These are phyloP conservation scores for Boletus tomentosulus DNA, from an alignment of 768 basidiomycete genomes.

Conservation along the genomic window DNA sequence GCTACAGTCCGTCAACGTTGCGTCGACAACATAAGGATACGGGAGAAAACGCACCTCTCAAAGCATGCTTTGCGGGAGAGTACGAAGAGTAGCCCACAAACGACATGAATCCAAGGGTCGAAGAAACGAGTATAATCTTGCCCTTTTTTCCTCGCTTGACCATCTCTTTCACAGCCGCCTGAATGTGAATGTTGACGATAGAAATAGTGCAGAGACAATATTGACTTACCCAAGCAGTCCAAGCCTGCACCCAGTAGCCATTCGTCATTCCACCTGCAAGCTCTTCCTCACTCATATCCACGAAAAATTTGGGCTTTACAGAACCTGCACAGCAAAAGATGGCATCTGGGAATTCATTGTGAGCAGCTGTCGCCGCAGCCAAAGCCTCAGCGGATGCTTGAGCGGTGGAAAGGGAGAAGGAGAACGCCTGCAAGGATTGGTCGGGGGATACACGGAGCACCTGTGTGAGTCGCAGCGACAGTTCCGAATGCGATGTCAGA, in stretches of 20 bases:
- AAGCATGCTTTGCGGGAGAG: constrained; percentile 79
- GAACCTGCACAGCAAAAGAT: constrained; percentile 79
- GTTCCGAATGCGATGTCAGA: neutral
- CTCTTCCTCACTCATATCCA: constrained; percentile 62
- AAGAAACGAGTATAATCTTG: constrained; percentile 75
- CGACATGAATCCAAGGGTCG: constrained; percentile 68
- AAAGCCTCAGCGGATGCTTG: constrained; percentile 57
- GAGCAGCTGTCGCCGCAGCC: constrained; percentile 49
- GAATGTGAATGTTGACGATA: neutral
- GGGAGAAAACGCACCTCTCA: constrained; percentile 54
- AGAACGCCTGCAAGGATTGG: constrained; percentile 64
- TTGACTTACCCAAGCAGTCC: constrained; percentile 43
- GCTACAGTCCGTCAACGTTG: constrained; percentile 38
- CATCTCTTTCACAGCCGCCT: constrained; percentile 70
- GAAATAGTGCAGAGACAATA: neutral
- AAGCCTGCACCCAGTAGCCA: constrained; percentile 39
- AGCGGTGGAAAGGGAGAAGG: constrained; percentile 57
- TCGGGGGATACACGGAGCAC: constrained; percentile 45
- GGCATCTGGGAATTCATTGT: constrained; percentile 66
- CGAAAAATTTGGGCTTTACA: constrained; percentile 65
- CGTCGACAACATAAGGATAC: neutral
- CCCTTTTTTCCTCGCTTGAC: constrained; percentile 51
- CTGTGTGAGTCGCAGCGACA: constrained; percentile 30
- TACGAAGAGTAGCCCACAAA: constrained; percentile 79
- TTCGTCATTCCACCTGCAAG: constrained; percentile 42